These are phyloP conservation scores for Alternaria brassicicola DNA, from an alignment of 2,329 filamentous ascomycete species.

Conservation along the genomic window DNA sequence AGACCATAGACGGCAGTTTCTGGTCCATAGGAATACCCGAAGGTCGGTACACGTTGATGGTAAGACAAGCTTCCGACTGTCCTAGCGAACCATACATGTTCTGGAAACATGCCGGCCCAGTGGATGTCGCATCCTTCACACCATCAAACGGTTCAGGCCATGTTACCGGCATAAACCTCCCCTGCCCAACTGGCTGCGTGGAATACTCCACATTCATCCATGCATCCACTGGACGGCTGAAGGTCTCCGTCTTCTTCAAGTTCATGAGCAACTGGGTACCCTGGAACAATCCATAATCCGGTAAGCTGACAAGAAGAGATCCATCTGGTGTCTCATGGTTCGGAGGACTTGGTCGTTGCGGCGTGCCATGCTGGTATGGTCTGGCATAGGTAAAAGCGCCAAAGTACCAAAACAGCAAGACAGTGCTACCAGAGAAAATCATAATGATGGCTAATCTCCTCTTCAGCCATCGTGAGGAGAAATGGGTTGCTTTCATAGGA, in stretches of 20 bases:
- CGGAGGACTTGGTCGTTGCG: constrained; percentile 13
- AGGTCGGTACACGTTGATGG: constrained; percentile 41
- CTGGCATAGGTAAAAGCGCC: constrained; percentile 23
- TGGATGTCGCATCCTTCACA: constrained; percentile 46
- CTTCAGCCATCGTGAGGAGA: constrained; percentile 25
- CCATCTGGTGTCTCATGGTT: constrained; percentile 15
- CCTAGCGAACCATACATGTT: constrained; percentile 42
- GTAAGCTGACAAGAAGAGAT: constrained; percentile 40
- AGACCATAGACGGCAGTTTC: constrained; percentile 43
- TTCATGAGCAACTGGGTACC: constrained; percentile 49
- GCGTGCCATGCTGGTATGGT: constrained; percentile 11
- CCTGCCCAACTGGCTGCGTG: constrained; percentile 48
- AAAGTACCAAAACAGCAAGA: constrained; percentile 33
- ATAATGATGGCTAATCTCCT: constrained; percentile 23
- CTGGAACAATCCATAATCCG: constrained; percentile 51
- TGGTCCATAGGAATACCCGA: constrained; percentile 31
- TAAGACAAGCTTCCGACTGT: constrained; percentile 46
- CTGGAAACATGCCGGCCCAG: constrained; percentile 55
- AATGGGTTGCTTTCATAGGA: constrained; percentile 11
- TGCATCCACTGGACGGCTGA: constrained; percentile 51
- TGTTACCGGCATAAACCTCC: constrained; percentile 51
- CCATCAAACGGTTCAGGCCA: constrained; percentile 53
- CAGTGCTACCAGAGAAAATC: constrained; percentile 26
- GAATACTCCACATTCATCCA: constrained; percentile 59
- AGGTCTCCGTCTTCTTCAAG: constrained; percentile 36